A percentile compares a stretch with the other conserved stretches of the same genome.
These are phyloP conservation scores for Symmetrospora coprosmae DNA, from an alignment of 768 basidiomycete species.

Conservation along the genomic window DNA sequence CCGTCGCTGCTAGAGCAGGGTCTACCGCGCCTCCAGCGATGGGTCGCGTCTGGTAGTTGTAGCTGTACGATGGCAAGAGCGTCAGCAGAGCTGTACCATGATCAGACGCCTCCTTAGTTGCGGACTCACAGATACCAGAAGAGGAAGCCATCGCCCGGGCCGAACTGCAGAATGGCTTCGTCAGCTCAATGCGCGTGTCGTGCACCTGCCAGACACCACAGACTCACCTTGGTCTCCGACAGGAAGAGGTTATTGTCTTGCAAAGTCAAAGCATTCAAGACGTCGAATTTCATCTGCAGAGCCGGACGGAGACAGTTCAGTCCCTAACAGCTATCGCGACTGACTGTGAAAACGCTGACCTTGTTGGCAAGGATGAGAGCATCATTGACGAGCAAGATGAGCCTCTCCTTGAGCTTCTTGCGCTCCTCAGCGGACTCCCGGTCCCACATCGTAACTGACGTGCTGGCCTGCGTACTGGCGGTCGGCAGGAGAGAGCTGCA, in stretches of 20 bases:
- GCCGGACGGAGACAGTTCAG: neutral
- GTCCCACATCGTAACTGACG: slow-evolving; percentile 28
- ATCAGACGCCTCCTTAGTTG: slow-evolving; percentile 41
- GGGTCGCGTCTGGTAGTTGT: slow-evolving; percentile 6
- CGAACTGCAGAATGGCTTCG: slow-evolving; percentile 51
- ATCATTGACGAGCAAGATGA: slow-evolving; percentile 61
- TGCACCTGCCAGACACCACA: neutral
- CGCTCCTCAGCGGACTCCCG: slow-evolving; percentile 50
- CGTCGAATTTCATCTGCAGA: slow-evolving; percentile 66
- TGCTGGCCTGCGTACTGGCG: slow-evolving; percentile 12
- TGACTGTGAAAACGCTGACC: slow-evolving; percentile 32
- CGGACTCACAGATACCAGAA: neutral
- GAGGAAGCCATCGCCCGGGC: slow-evolving; percentile 59
- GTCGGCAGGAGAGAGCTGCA: slow-evolving; percentile 23
- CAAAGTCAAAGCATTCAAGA: slow-evolving; percentile 83
- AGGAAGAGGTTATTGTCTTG: slow-evolving; percentile 85
- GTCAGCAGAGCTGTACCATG: neutral
- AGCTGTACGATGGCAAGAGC: neutral
- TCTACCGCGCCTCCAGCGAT: slow-evolving; percentile 13
- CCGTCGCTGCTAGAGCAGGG: slow-evolving; percentile 4
- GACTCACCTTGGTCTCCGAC: slow-evolving; percentile 45
- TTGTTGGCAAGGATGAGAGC: slow-evolving; percentile 65
- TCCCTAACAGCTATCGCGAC: neutral
- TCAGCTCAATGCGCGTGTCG: neutral
- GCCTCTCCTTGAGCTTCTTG: slow-evolving; percentile 51